Conservation (phyloP, 1,284 basidiomycete genomes). For the Hortiboletus rubellus region DNA sequence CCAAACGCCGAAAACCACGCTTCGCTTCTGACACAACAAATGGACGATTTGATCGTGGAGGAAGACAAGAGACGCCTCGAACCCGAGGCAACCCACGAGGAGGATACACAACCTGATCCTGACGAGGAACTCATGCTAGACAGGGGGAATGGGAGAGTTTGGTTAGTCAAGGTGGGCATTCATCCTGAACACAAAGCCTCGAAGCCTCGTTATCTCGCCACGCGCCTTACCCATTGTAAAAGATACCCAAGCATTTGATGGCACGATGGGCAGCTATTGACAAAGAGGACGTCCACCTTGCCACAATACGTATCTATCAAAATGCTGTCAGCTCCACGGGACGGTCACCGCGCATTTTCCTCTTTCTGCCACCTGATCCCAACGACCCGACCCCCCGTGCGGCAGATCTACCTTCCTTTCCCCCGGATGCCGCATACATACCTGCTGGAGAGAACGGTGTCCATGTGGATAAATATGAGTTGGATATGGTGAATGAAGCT, state of each 20-base stretch:
- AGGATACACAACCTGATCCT: conserved; percentile 69
- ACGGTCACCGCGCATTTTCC: conserved; percentile 60
- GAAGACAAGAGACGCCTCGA: conserved; percentile 76
- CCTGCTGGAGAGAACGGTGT: conserved; percentile 35
- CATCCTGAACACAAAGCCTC: too few relatives aligned
- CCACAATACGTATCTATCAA: conserved; percentile 72
- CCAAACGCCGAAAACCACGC: too few relatives aligned
- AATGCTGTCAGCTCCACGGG: conserved; percentile 43
- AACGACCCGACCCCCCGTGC: conserved; percentile 43
- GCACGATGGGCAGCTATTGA: conserved; percentile 66
- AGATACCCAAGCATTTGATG: conserved; percentile 73
- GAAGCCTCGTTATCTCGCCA: neutral
- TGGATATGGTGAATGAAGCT: conserved; percentile 74
- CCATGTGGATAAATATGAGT: conserved; percentile 67
- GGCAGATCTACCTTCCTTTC: conserved; percentile 36
- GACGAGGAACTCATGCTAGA: conserved; percentile 75
- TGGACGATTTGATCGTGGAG: conserved; percentile 48
- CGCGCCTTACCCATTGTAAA: conserved; percentile 12
- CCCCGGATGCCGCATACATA: conserved; percentile 41
- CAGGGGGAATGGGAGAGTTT: conserved; percentile 68
- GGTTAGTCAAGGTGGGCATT: conserved; percentile 71
- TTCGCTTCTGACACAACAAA: conserved; percentile 16
- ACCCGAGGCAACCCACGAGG: conserved; percentile 46
- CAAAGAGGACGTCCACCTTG: conserved; percentile 59
- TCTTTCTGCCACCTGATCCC: conserved; percentile 62